phyloP scores from a whole-genome alignment of 2,329 filamentous ascomycete genomes.

The Xylariaceae sp. region DNA sequence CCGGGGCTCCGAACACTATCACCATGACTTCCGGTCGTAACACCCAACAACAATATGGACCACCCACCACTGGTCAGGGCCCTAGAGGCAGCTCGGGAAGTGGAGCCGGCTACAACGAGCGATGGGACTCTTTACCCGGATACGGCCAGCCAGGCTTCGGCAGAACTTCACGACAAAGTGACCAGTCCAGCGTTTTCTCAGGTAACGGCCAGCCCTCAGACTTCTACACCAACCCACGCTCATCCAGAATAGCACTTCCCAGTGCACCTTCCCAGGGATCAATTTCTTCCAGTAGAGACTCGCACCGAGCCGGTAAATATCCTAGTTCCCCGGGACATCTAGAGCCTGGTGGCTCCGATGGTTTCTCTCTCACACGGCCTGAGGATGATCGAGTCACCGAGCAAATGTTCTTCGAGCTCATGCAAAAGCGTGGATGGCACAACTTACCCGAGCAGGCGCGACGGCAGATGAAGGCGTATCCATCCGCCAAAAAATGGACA shows the following conservation, averaged over 20 bases:
- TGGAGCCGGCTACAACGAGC: conserved; percentile 47
- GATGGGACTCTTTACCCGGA: conserved; percentile 52
- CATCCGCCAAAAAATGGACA: conserved; percentile 94
- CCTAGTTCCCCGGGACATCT: conserved; percentile 34
- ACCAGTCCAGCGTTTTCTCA: conserved; percentile 54
- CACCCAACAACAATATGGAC: conserved; percentile 73
- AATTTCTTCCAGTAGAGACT: conserved; percentile 49
- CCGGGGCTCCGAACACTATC: conserved; percentile 56
- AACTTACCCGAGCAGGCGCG: conserved; percentile 91
- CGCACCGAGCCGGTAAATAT: conserved; percentile 53
- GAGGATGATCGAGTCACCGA: conserved; percentile 80
- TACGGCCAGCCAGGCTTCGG: conserved; percentile 25
- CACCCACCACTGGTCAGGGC: conserved; percentile 25
- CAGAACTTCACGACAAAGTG: conserved; percentile 34
- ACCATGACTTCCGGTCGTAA: conserved; percentile 68
- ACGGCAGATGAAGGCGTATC: conserved; percentile 94
- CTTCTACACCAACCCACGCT: conserved; percentile 39
- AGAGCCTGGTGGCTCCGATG: conserved; percentile 39
- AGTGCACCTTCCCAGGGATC: conserved; percentile 54
- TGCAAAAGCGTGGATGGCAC: conserved; percentile 98
- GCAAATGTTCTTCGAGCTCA: conserved; percentile 84
- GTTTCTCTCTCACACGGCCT: conserved; percentile 63
- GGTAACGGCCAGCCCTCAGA: conserved; percentile 46
- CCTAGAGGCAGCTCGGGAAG: conserved; percentile 49
- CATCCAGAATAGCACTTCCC: conserved; percentile 47